Evolutionary conservation across 441 rosid species (phyloP).

Genomic region (Croton setiger): DNA sequence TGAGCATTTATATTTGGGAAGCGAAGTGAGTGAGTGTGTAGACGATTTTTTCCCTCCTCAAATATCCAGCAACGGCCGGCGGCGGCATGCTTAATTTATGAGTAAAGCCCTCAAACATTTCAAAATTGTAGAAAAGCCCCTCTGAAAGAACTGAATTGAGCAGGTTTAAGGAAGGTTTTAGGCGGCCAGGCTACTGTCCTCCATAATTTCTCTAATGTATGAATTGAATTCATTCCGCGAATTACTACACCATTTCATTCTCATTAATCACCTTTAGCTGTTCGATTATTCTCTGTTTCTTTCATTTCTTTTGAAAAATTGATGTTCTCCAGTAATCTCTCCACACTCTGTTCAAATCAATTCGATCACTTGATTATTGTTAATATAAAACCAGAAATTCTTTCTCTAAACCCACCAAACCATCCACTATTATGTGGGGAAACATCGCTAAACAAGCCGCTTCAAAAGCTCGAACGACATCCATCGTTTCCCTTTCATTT

Average conservation of each 20-base stretch:
- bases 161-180: conserved; percentile 81
- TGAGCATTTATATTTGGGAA: no score
- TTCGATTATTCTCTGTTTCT: background rate
- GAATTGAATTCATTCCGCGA: conserved; percentile 14
- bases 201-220: conserved; percentile 8
- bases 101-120: background rate
- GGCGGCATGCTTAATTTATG: no score
- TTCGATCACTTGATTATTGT: conserved; percentile 33
- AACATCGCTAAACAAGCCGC: conserved; percentile 55
- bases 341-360: conserved; percentile 27
- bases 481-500: conserved; percentile 15
- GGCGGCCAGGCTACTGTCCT: conserved; percentile 41
- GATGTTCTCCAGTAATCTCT: conserved; percentile 54
- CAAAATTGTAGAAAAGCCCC: background rate
- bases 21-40: no score
- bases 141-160: no score
- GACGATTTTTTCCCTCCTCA: no score
- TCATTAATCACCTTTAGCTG: background rate
- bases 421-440: conserved; percentile 79
- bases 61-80: no score
- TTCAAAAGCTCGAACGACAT: conserved; percentile 31
- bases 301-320: conserved; percentile 24
- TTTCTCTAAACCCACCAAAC: conserved; percentile 22
- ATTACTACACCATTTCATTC: conserved; percentile 9
- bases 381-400: conserved; percentile 28